phyloP scores from a whole-genome alignment of 192 early-diverging fungal species.

The Coemansia sp. region DNA sequence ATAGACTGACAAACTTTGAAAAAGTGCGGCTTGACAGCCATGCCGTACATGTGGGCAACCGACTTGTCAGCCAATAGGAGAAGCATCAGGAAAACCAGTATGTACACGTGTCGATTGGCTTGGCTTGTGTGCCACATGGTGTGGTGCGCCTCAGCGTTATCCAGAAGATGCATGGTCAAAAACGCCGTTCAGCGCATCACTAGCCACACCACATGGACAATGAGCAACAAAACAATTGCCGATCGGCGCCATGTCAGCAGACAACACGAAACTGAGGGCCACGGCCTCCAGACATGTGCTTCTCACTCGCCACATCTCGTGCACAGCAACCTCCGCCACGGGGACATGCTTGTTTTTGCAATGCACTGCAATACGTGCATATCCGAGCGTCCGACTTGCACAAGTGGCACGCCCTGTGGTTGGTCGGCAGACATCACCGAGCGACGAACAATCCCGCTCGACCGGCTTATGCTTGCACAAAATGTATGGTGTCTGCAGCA shows the following conservation, averaged over 20 bases:
- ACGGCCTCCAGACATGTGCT: background rate
- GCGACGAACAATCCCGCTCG: background rate
- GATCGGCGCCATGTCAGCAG: background rate
- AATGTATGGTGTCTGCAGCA: conserved; percentile 3
- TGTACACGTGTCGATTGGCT: background rate
- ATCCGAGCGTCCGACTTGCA: background rate
- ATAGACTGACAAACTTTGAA: background rate
- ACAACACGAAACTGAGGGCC: background rate
- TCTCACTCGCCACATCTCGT: conserved; percentile 10
- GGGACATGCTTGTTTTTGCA: background rate
- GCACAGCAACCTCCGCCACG: background rate
- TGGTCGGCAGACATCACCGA: background rate
- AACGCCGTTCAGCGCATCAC: background rate
- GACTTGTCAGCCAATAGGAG: background rate
- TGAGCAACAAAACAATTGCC: background rate
- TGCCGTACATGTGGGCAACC: too few species aligned
- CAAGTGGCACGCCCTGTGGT: background rate
- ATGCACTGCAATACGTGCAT: background rate
- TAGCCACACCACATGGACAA: background rate
- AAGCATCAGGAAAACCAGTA: background rate
- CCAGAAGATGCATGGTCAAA: background rate
- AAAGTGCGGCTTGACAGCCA: background rate
- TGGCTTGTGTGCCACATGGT: background rate
- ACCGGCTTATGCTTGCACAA: background rate
- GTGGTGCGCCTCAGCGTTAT: background rate